Conservation (phyloP, 345 rosid genomes). For the Ailanthus altissimus region DNA sequence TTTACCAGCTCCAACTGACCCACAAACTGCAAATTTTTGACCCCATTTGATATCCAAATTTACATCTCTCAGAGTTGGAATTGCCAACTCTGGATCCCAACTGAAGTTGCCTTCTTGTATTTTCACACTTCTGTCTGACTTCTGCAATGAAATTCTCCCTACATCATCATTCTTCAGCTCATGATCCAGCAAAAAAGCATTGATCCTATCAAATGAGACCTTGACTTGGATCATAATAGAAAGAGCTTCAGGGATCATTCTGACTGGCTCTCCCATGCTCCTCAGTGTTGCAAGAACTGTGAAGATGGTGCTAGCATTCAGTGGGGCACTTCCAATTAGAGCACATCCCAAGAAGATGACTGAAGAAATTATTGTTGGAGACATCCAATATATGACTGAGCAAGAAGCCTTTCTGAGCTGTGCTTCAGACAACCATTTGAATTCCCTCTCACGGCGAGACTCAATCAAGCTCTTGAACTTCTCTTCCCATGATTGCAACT, state of each 20-base stretch:
- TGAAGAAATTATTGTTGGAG: conserved; percentile 64
- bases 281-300: conserved; percentile 69
- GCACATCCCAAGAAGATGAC: conserved; percentile 63
- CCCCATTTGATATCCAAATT: conserved; percentile 44
- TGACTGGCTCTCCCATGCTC: conserved; percentile 65
- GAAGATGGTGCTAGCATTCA: conserved; percentile 72
- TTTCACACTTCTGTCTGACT: conserved; percentile 33
- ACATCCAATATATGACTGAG: conserved; percentile 62
- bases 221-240: conserved; percentile 66
- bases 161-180: conserved; percentile 49
- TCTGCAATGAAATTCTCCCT: conserved; percentile 9
- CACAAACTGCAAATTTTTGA: conserved; percentile 72
- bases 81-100: conserved; percentile 58
- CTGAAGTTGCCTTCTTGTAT: conserved; percentile 59
- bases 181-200: conserved; percentile 58
- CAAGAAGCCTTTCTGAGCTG: conserved; percentile 51
- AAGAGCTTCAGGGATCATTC: conserved; percentile 68
- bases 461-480: not conserved
- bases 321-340: conserved; percentile 52
- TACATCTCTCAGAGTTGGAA: conserved; percentile 42
- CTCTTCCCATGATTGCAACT: conserved; percentile 81
- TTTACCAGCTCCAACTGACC: conserved; percentile 78
- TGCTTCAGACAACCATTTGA: conserved; percentile 55
- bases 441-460: conserved; percentile 36
- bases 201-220: conserved; percentile 59